Evolutionary conservation across 2,329 filamentous ascomycete genomes (phyloP), one percentile per base, ranked within the genome.

Genomic region (Arthroderma uncinatum): DNA sequence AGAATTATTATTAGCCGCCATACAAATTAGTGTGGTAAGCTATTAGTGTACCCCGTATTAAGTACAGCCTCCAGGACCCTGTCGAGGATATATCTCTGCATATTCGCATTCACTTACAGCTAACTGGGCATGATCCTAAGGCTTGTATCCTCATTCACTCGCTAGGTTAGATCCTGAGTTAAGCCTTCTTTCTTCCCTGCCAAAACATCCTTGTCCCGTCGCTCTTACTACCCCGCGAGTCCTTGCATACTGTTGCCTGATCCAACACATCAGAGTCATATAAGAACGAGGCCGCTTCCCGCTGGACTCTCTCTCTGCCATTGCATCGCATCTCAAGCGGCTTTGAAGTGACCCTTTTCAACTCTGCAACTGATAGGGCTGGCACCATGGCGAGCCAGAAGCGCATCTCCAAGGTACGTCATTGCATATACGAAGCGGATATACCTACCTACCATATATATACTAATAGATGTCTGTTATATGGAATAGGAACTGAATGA

Each of bases 401-500:
- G 63, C 70, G 74, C 47, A 75, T 77, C 62, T 70, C 71, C n/a
- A 77, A 76, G 70, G 74, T 74, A 64, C 19, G 40, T 54, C 42
- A 4, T 30, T 30, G 6, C 28, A 10, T 28, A 48, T 16, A 50
- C 16, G 9, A 23, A 14, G 30, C 54, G 33, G 34, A 9, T 16
- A 2, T 54, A 9, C 48, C 54, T 59, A 55, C 36, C 44, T 19
- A 21, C 30, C n/a, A 37, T 37, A 53, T n/a, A 36, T 16, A n/a
- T 37, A 14, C 50, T 52, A 34, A 52, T n/a, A n/a, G n/a, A n/a
- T n/a, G n/a, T n/a, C 16, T 1, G 5, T 33, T n/a, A 8, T 14
- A 6, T 47, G 33, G 48, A 30, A 52, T 63, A 86, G 83, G 83
- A 86, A 70, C 74, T 84, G 56, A 70, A 67, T n/a, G 82, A 85